Evolutionary conservation across 2,329 filamentous ascomycete genomes (phyloP), one percentile per base, ranked within the genome.

Genomic region (Chalara sp.): DNA sequence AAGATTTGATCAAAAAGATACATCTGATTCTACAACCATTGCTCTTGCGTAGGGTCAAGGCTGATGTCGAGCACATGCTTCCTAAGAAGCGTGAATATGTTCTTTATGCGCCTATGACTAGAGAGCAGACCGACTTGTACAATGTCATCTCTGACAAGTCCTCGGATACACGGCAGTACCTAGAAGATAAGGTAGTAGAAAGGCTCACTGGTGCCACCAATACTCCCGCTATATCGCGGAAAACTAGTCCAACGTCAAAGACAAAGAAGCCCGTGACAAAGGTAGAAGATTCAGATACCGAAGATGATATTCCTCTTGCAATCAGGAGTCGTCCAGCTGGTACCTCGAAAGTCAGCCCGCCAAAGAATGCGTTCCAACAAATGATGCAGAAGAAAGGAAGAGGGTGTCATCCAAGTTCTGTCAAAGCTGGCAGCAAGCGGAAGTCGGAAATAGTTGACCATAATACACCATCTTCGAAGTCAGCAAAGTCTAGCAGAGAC

Each of bases 1-100:
- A 86, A 55, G 87, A 86, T 47, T 71, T 93, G 1, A 85, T 95
- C 1, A 83, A 90, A 47, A 96, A 92, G 56, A 87, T 99, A 51
- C 93, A 99, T 63, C 81, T 92, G 0, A 91, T 99, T 29, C 70
- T 99, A 1, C 96, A 97, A 60, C 93, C 93, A 0, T 85, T 99
- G 59, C 73, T 99, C 1, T 74, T 99, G 1, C 81, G 93, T 1
- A 79, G 93, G 13, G 80, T 99, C 56, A 99, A 99, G 69, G 86
- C 89, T 0, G 93, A 99, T 62, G 93, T 99, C 0, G 92, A 95
- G 49, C 84, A 84, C 2, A 81, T 89, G 45, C 75, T 99, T n/a
- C 93, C 93, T 0, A 95, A 92, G 69, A 99, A 99, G 72, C 81
- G 93, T 31, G 93, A 99, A 67, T 99, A 99, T 58, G 87, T 99